Conservation (phyloP, 1,284 basidiomycete species). For the Xerocomus amazonicus region DNA sequence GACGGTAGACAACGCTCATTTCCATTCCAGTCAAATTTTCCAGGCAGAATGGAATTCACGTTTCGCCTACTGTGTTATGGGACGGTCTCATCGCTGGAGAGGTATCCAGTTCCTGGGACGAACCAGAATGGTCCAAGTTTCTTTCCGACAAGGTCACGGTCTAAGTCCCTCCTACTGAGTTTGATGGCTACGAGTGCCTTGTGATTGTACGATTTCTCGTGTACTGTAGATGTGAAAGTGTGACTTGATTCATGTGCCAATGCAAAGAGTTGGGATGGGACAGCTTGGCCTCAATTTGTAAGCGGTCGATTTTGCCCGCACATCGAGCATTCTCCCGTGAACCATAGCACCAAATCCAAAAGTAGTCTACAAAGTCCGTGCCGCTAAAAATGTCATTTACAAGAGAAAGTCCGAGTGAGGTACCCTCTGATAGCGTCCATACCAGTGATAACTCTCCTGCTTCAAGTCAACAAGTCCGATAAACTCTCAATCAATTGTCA, state of each 20-base stretch:
- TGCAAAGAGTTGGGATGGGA: too few relatives aligned
- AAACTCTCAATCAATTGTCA: constrained; percentile 13
- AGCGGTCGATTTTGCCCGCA: too few relatives aligned
- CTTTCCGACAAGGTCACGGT: constrained; percentile 60
- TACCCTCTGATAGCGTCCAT: too few relatives aligned
- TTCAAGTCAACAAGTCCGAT: neutral
- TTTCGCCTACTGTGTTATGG: constrained; percentile 86
- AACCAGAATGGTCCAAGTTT: constrained; percentile 84
- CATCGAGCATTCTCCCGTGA: too few relatives aligned
- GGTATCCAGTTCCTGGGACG: constrained; percentile 81
- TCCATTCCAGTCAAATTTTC: constrained; percentile 71
- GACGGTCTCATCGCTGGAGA: constrained; percentile 80
- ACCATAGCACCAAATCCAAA: too few relatives aligned
- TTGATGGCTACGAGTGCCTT: neutral
- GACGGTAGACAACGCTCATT: neutral
- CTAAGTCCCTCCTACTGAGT: constrained; percentile 15
- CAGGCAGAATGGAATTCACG: constrained; percentile 89
- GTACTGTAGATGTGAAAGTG: neutral
- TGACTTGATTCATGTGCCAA: neutral
- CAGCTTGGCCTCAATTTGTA: too few relatives aligned
- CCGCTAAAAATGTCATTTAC: too few relatives aligned
- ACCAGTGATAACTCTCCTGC: too few relatives aligned
- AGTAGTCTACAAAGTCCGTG: too few relatives aligned
- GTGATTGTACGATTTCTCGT: neutral
- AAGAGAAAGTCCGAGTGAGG: too few relatives aligned